Evolutionary conservation across 169 alveolate species (phyloP), one percentile per base, ranked within the genome.

Genomic region (Miamiensis avidus): DNA sequence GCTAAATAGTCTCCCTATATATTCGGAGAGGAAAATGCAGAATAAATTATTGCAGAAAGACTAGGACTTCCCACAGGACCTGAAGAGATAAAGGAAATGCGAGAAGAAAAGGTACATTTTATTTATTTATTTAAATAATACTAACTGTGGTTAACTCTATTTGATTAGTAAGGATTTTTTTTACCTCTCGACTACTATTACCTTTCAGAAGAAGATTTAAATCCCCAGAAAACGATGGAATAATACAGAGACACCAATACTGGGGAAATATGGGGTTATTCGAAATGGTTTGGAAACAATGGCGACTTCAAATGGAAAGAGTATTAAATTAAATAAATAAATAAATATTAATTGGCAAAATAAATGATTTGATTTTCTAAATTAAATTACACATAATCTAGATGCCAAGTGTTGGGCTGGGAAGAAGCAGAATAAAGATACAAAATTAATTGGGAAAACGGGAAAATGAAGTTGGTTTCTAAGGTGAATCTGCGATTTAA

Each of bases 111-210:
- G 73, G 0, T 79, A 29, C 34, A 74, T 78, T 72, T 33, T 74
- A 27, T 75, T 29, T 26, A 78, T 75, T 74, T 74, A 26, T 32
- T 32, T 64, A n/a, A 78, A 64, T 65, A 29, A 32, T 29, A 79
- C 49, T 31, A 78, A 33, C 30, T 65, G n/a, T 64, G 20, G 4
- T 49, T 49, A 49, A 27, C 29, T 32, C 16, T 25, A 6, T 76
- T 27, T 82, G 20, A 32, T 32, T 30, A 76, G 32, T 25, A 85
- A 82, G 82, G 84, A 15, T 81, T 85, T 32, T 89, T 86, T 76
- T 69, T 91, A 29, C 95, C 95, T 25, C 74, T 91, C 25, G 95
- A 91, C 76, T 86, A 87, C 20, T 91, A 91, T 82, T 88, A 91
- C 49, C 88, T 91, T 34, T 78, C 84, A 11, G 89, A 87, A 0